Base-by-base conservation (phyloP, 768 basidiomycete species). In the Myochromella boudieri region DNA sequence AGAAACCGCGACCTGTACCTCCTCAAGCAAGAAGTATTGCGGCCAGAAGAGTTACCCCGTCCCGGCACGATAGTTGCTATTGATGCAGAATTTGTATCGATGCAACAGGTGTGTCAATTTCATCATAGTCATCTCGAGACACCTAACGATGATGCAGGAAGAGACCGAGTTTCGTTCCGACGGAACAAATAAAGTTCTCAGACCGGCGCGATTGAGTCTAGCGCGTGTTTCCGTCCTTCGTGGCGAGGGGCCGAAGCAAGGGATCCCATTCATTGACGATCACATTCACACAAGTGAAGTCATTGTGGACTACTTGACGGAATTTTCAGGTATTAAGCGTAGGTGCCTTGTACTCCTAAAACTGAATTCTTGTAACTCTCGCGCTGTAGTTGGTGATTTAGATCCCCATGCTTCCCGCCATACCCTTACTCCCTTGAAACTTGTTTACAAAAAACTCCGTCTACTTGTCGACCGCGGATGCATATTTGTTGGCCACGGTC, bases 361-460 rank as follows among this genome's bases (percentile, higher is more conserved):
- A 41, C 22, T 18, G 4, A 6, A 40, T 17, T 14, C 33, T 55
- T 18, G 50, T 52, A 43, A 20, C 56, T 10, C 14, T 34, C 18
- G 6, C 43, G 17, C 37, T 45, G 12, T 59, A 98, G 95, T 81
- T 53, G 97, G 97, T 8, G 97, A 99, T 62, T 74, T 99, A 41
- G 93, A 98, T 60, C 91, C 90, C 7, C 72, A 78, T 45, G 68
- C 82, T 29, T 95, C 95, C 2, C 80, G 78, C 5, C 82, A 97
- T 62, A 97, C 95, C 0, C 73, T 98, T 37, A 97, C 95, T 1
- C 95, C 97, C 0, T 71, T 97, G 48, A 99, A 99, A 60, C 79
- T 95, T n/a, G 97, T 94, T 2, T 99, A 98, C 71, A 98, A 98
- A 75, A 99, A 99, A 63, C 72, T 99, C 10, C 82, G 97, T 2